These are phyloP conservation scores for Pseudomicrostroma phylloplanum DNA, from an alignment of 1,284 basidiomycete species.

Conservation along the genomic window DNA sequence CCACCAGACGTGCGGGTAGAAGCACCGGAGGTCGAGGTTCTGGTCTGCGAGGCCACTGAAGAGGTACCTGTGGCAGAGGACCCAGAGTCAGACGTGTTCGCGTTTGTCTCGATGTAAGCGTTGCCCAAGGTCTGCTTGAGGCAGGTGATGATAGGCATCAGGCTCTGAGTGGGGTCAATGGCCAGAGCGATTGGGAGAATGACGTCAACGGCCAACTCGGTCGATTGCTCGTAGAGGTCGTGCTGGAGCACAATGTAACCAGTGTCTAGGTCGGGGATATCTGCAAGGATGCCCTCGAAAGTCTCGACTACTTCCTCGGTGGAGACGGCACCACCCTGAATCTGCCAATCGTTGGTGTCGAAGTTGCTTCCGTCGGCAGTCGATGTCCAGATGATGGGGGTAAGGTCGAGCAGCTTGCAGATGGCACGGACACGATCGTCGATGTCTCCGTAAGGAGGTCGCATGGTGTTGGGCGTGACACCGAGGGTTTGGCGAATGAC, in stretches of 20 bases:
- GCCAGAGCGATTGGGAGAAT: conserved; percentile 39
- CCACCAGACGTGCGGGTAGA: background rate
- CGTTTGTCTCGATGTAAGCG: conserved; percentile 38
- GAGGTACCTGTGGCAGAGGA: background rate
- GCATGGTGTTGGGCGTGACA: conserved; percentile 52
- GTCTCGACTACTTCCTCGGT: conserved; percentile 30
- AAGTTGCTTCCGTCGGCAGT: conserved; percentile 26
- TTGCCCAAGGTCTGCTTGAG: conserved; percentile 30
- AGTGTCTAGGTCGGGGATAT: conserved; percentile 58
- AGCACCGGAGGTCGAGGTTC: too few relatives aligned
- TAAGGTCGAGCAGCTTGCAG: conserved; percentile 40
- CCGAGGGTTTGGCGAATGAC: conserved; percentile 60
- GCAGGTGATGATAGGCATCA: conserved; percentile 53
- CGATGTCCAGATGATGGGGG: conserved; percentile 48
- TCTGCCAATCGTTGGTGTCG: conserved; percentile 46
- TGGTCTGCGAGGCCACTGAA: background rate
- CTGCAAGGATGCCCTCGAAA: conserved; percentile 37
- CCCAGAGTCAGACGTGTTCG: conserved; percentile 26
- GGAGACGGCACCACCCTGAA: conserved; percentile 36
- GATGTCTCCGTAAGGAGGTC: conserved; percentile 49
- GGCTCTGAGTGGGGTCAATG: conserved; percentile 58
- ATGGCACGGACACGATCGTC: conserved; percentile 50
- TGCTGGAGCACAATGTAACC: conserved; percentile 74
- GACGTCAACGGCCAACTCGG: conserved; percentile 41
- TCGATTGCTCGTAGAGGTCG: conserved; percentile 47